Evolutionary conservation across 108 stramenopile genomes (phyloP), one percentile per base, ranked within the genome.

Genomic region (Nannochloropsis gaditana): DNA sequence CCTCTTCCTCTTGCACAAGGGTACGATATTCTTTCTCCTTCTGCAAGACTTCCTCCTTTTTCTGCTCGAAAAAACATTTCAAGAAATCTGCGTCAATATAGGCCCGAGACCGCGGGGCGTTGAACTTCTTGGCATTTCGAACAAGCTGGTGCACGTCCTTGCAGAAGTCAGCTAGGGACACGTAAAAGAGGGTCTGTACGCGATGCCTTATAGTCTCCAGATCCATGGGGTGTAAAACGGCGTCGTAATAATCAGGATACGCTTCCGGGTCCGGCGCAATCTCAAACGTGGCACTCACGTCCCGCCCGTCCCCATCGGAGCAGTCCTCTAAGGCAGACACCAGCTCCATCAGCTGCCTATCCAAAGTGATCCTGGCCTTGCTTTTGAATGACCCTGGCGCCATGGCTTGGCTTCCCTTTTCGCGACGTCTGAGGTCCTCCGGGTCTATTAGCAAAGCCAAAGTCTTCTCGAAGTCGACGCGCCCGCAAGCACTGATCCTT

Each of bases 281-380:
- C 59, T 73, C 59, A 73, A 73, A 73, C n/a, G 59, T 73, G 19
- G 59, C 59, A 73, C 59, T 73, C 59, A 73, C 59, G n/a, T 73
- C 59, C 59, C 59, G 59, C 59, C 59, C 59, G n/a, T 8, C n/a
- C 59, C 59, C 59, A 73, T 73, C 59, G 19, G 15, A n/a, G 59
- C 59, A 73, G n/a, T 73, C 59, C 59, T 73, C 59, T n/a, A 73
- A n/a, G 19, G 59, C 59, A 15, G 59, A 73, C 59, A 73, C 59
- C 0, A 73, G 59, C n/a, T 73, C 59, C 59, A 73, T n/a, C 59
- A 73, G 59, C 59, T 73, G 59, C 59, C 59, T 73, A 73, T 73
- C 59, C 59, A 73, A 73, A n/a, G 19, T 73, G 4, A 73, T 73
- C 19, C 59, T 15, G 8, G 59, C 59, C 15, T 73, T n/a, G 5